phyloP scores from a whole-genome alignment of 352 stramenopile genomes.

The Phytopythium aichiense region DNA sequence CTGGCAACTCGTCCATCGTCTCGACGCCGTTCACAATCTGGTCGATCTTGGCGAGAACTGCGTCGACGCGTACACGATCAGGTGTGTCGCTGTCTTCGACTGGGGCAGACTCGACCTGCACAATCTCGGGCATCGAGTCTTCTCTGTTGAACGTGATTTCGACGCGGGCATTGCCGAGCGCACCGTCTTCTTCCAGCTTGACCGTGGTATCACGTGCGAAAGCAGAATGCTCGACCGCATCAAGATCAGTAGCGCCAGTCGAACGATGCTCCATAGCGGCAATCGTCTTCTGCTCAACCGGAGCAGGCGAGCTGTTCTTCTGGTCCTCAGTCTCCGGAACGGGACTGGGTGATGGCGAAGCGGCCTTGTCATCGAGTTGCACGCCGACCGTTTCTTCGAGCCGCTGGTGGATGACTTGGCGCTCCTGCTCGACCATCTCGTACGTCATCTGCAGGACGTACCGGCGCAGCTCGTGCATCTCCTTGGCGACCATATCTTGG shows the following conservation, averaged over 20 bases:
- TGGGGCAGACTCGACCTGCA: neutral
- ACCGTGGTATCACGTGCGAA: neutral
- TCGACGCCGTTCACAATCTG: neutral
- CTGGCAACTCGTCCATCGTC: neutral
- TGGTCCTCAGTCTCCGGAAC: neutral
- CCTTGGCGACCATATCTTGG: constrained; percentile 51
- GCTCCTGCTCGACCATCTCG: constrained; percentile 56
- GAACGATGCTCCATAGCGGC: neutral
- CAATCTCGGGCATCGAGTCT: neutral
- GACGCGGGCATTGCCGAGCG: neutral
- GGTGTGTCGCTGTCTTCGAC: neutral
- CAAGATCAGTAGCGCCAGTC: no score
- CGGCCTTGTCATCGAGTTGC: constrained; percentile 7
- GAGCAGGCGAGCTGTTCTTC: neutral
- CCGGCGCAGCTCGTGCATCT: constrained; percentile 57
- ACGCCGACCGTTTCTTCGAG: constrained; percentile 28
- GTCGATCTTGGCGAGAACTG: neutral
- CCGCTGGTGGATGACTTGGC: constrained; percentile 35
- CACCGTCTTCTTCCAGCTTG: neutral
- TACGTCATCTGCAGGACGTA: constrained; percentile 47
- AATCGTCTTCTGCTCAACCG: neutral
- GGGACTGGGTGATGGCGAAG: neutral
- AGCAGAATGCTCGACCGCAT: neutral
- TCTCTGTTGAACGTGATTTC: neutral
- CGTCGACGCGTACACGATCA: neutral